A percentile compares a stretch with the other conserved stretches of the same genome.
These are phyloP conservation scores for Liquidambar formosana DNA, from an alignment of 164 flowering plant species.

Conservation along the genomic window DNA sequence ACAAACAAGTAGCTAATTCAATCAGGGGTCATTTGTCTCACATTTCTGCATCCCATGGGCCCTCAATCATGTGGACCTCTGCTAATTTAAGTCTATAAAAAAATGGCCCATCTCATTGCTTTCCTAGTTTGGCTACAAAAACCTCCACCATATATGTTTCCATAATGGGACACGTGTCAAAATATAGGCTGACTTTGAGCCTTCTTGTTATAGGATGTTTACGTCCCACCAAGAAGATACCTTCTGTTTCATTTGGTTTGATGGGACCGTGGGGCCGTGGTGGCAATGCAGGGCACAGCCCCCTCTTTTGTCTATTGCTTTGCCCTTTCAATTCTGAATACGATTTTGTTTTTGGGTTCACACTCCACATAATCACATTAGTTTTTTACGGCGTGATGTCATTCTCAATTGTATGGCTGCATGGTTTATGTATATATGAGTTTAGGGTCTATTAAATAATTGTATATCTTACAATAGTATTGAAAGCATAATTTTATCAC, in stretches of 20 bases:
- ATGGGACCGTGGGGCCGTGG: background rate
- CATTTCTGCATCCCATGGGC: conserved; percentile 4
- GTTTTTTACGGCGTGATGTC: too few species aligned
- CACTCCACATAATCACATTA: too few species aligned
- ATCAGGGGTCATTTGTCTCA: conserved; percentile 9
- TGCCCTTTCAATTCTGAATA: too few species aligned
- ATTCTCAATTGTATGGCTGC: too few species aligned
- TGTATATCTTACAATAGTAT: too few species aligned
- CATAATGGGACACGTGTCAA: background rate
- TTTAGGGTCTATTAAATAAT: too few species aligned
- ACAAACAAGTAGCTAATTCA: background rate
- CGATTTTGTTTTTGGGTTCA: too few species aligned
- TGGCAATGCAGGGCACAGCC: too few species aligned
- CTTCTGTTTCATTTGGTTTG: background rate
- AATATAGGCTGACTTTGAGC: background rate
- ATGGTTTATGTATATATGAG: too few species aligned
- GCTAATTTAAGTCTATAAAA: background rate
- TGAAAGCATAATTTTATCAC: too few species aligned
- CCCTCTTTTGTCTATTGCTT: too few species aligned
- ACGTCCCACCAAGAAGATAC: conserved; percentile 1
- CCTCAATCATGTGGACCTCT: background rate
- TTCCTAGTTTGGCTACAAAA: background rate
- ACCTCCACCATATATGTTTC: background rate
- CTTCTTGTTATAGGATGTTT: background rate
- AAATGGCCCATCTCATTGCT: background rate